A percentile compares a stretch with the other conserved stretches of the same genome.
Evolutionary conservation across 192 early-diverging fungal genomes (phyloP).

Genomic region (Coemansia sp.): DNA sequence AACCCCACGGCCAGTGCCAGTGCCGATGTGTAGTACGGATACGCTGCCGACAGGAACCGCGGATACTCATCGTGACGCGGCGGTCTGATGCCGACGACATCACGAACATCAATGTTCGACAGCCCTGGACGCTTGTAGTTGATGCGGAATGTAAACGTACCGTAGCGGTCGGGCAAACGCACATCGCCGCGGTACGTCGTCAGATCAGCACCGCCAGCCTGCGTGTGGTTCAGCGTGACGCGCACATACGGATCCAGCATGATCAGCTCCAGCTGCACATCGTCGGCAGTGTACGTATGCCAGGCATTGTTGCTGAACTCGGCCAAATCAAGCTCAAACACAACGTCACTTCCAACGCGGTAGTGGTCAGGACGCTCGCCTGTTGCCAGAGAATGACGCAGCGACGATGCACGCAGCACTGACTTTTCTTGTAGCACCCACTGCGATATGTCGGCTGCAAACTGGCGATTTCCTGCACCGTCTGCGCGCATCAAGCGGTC

Average conservation of each 20-base stretch:
- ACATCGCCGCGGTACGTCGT: slow-evolving; percentile 56
- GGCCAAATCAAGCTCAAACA: slow-evolving; percentile 79
- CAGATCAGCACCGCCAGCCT: neutral
- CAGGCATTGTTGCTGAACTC: slow-evolving; percentile 79
- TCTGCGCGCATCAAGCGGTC: slow-evolving; percentile 59
- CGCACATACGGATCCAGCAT: slow-evolving; percentile 99
- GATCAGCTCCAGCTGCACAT: slow-evolving; percentile 86
- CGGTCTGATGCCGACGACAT: slow-evolving; percentile 83
- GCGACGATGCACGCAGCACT: slow-evolving; percentile 60
- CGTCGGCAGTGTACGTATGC: slow-evolving; percentile 72
- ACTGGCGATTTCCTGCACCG: slow-evolving; percentile 65
- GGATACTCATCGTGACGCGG: slow-evolving; percentile 96
- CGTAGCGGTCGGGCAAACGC: slow-evolving; percentile 90
- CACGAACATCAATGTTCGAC: slow-evolving; percentile 69
- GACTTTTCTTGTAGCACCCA: slow-evolving; percentile 95
- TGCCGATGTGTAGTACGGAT: slow-evolving; percentile 89
- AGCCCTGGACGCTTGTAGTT: slow-evolving; percentile 89
- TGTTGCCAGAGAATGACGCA: slow-evolving; percentile 65
- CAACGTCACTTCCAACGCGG: slow-evolving; percentile 90
- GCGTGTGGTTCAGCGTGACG: slow-evolving; percentile 59
- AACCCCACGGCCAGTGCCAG: slow-evolving; percentile 85
- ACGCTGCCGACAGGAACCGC: slow-evolving; percentile 87
- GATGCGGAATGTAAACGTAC: slow-evolving; percentile 95
- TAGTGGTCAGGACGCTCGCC: slow-evolving; percentile 73
- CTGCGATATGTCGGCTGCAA: slow-evolving; percentile 70